Conservation (phyloP, 1,139 yeast species). For the Geotrichum citri-aurantii region DNA sequence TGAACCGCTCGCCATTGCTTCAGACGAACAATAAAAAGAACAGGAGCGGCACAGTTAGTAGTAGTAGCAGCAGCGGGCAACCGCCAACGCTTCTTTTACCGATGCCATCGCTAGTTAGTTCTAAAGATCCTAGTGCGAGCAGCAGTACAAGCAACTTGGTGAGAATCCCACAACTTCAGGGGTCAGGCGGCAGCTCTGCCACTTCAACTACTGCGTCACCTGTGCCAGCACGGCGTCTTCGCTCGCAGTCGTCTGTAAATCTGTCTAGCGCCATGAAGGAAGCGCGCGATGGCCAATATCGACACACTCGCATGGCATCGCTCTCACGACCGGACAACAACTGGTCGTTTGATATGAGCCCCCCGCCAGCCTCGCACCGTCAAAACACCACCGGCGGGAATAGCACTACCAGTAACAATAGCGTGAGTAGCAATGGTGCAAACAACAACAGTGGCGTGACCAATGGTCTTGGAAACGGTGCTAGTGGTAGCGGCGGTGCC, state of each 20-base stretch:
- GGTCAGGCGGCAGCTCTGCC: not conserved
- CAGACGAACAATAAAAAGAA: not conserved
- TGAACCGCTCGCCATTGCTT: not conserved
- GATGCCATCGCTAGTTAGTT: not conserved
- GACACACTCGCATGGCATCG: conserved; percentile 6
- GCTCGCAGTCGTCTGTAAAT: conserved; percentile 13
- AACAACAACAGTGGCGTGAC: too few species aligned
- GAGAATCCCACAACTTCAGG: not conserved
- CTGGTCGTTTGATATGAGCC: not conserved
- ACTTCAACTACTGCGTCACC: not conserved
- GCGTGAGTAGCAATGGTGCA: not conserved
- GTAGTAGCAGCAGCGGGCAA: not conserved
- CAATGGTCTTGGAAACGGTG: too few species aligned
- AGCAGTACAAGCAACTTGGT: not conserved
- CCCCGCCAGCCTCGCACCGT: not conserved
- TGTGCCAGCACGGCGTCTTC: not conserved
- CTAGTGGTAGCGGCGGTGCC: not conserved
- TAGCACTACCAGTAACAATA: not conserved
- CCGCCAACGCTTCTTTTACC: not conserved
- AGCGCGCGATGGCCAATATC: conserved; percentile 14
- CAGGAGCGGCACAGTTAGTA: not conserved
- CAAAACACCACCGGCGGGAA: not conserved
- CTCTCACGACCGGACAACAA: conserved; percentile 2
- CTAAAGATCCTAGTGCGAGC: not conserved
- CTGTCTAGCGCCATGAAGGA: conserved; percentile 14